These are phyloP conservation scores for Malus sylvestris DNA, from an alignment of 306 rosid species.

Conservation along the genomic window DNA sequence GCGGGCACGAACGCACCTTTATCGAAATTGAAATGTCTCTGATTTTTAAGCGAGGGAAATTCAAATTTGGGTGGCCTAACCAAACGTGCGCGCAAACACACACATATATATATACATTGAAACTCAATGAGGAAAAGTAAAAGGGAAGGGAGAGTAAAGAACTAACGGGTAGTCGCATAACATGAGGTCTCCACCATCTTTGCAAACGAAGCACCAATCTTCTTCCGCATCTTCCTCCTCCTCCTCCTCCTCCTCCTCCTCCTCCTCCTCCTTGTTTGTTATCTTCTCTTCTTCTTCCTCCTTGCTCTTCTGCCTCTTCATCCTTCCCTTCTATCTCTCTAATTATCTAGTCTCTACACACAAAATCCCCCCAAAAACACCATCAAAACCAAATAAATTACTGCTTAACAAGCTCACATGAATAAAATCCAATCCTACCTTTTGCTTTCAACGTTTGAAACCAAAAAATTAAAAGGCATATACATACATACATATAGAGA, in stretches of 20 bases:
- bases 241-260: conserved; percentile 17
- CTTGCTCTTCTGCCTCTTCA: conserved; percentile 2
- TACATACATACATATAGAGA: too few species aligned
- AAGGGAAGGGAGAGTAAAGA: neutral
- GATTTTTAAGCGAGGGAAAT: too few species aligned
- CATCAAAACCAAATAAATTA: neutral
- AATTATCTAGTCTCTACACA: too few species aligned
- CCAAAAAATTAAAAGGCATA: neutral
- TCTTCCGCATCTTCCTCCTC: conserved; percentile 19
- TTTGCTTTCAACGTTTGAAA: neutral
- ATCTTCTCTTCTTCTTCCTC: neutral
- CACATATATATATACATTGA: too few species aligned
- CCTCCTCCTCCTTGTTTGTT: conserved; percentile 5
- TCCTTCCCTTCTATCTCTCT: neutral
- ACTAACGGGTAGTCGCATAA: conserved; percentile 36
- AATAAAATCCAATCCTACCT: neutral
- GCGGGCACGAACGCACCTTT: too few species aligned
- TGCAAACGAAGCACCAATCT: conserved; percentile 53
- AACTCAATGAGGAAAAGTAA: too few species aligned
- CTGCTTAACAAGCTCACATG: too few species aligned
- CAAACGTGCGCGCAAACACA: too few species aligned
- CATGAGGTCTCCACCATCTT: conserved; percentile 43
- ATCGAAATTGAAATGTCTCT: too few species aligned
- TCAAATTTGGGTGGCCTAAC: too few species aligned
- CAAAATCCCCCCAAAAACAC: too few species aligned